A percentile compares a stretch with the other conserved stretches of the same genome.
These are phyloP conservation scores for Terana coerulea DNA, from an alignment of 768 basidiomycete species.

Conservation along the genomic window DNA sequence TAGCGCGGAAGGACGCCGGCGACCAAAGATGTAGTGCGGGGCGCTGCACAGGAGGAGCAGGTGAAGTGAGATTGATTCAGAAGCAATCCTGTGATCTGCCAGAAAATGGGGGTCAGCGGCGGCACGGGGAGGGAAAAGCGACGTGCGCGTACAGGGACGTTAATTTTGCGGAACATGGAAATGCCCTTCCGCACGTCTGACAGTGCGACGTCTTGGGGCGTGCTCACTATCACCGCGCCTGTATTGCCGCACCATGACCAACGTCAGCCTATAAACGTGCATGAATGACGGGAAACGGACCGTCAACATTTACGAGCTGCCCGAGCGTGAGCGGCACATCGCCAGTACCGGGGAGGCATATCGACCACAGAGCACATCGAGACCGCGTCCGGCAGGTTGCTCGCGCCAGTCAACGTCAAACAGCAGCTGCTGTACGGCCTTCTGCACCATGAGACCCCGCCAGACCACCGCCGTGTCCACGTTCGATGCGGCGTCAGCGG, in stretches of 20 bases:
- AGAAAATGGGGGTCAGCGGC: not conserved
- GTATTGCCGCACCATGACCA: not conserved
- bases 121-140: not conserved
- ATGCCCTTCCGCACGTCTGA: conserved; percentile 92
- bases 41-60: conserved; percentile 69
- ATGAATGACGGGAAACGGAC: conserved; percentile 39
- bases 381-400: conserved; percentile 30
- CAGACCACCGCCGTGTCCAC: conserved; percentile 85
- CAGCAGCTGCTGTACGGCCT: conserved; percentile 92
- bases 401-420: conserved; percentile 92
- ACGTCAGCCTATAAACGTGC: not conserved
- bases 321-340: conserved; percentile 92
- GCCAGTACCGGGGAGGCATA: conserved; percentile 96
- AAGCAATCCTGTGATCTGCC: conserved; percentile 78
- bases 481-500: conserved; percentile 42
- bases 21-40: conserved; percentile 66
- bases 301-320: conserved; percentile 80
- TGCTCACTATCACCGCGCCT: conserved; percentile 94
- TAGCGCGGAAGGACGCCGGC: conserved; percentile 58
- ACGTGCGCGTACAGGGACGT: conserved; percentile 65
- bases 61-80: conserved; percentile 87
- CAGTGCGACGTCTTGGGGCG: conserved; percentile 92
- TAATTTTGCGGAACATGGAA: conserved; percentile 85
- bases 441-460: conserved; percentile 98
- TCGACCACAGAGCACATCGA: conserved; percentile 91